These are phyloP conservation scores for Silene coronaria DNA, from an alignment of 179 eudicot species.

Conservation along the genomic window DNA sequence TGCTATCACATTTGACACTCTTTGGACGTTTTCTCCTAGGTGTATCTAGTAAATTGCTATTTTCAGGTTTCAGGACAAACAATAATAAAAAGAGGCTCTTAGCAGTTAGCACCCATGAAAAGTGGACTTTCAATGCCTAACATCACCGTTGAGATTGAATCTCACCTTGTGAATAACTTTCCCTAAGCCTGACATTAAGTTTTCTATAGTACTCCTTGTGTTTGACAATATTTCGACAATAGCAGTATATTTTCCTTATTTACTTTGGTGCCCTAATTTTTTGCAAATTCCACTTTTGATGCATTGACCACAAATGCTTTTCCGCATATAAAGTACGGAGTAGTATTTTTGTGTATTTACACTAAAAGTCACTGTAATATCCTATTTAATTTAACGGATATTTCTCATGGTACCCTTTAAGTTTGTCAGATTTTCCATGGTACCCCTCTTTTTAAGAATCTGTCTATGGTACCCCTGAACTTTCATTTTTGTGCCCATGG, in stretches of 20 bases:
- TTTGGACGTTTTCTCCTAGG: not conserved
- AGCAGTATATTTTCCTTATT: not conserved
- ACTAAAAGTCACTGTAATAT: too few species aligned
- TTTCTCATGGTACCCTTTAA: too few species aligned
- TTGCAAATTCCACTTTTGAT: too few species aligned
- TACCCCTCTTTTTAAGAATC: too few species aligned
- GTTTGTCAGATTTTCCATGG: too few species aligned
- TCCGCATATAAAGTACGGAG: too few species aligned
- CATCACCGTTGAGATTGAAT: not conserved
- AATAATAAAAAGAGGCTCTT: not conserved
- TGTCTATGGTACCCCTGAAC: too few species aligned
- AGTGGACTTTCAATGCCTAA: not conserved
- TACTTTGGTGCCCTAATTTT: not conserved
- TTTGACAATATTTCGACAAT: not conserved
- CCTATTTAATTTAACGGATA: too few species aligned
- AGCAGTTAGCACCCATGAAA: not conserved
- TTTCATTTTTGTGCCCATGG: too few species aligned
- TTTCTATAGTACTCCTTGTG: not conserved
- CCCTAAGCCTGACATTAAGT: constrained; percentile 2
- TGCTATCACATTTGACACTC: not conserved
- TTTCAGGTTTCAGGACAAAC: not conserved
- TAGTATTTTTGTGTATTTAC: too few species aligned
- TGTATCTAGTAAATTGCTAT: not conserved
- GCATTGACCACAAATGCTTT: too few species aligned
- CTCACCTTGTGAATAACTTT: not conserved